Base-by-base conservation (phyloP, 768 basidiomycete species). In the Pleurotus citrinopileatus region DNA sequence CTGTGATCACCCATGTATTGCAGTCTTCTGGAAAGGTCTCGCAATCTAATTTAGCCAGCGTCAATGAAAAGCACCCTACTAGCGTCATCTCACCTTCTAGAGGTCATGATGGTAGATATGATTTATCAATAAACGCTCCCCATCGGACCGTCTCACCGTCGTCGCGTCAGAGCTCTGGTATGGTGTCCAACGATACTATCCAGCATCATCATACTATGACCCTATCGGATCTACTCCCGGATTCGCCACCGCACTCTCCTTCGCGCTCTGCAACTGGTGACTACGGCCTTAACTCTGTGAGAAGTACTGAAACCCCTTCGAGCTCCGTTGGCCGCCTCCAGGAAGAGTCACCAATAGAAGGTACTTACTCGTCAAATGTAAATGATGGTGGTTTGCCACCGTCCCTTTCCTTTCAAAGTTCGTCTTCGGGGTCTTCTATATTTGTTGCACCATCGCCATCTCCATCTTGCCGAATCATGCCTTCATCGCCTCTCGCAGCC, bases 1-100 rank as follows among this genome's bases (percentile, higher is more conserved):
- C 96, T 0, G 87, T 98, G 42, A 82, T 87, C 59, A 98, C 96
- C 9, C 91, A 94, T 66, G 71, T 89, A 57, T 83, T 88, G 1
- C 89, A 87, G 63, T 74, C 79, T n/a, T 63, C 73, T 3, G 60
- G 61, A 13, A 58, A 65, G 32, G 19, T 17, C 8, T 38, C 57
- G 12, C 45, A 10, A 19, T 28, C 55, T 27, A 34, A 9, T 26
- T 17, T 26, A n/a, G 5, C 34, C 13, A 51, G 3, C 55, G 20
- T 58, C 60, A 17, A 40, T 58, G 43, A 46, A 59, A 36, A 22
- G 61, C 57, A 19, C 42, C 29, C 32, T 26, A 20, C 13, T 42
- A 36, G 29, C 36, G 2, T n/a, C n/a, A 28, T 10, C 50, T 17
- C 44, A 20, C 47, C 50, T 32, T 13, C n/a, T n/a, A n/a, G n/a